Evolutionary conservation across 805 yeast genomes (phyloP).

Genomic region (Pichia insulana): DNA sequence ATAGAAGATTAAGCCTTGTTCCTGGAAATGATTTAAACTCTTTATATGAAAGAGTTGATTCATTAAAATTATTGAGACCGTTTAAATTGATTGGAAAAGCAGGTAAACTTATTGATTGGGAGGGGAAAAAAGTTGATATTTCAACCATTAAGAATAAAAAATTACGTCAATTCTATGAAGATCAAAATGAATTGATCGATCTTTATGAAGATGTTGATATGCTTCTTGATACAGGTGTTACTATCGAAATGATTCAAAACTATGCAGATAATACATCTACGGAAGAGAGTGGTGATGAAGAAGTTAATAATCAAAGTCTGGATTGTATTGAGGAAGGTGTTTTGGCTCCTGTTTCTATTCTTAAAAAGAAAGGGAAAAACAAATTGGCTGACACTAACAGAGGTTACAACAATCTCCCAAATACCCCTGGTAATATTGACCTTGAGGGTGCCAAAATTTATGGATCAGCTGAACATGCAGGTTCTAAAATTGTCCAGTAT

Average conservation of each 20-base stretch:
- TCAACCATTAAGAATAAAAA: conserved; percentile 19
- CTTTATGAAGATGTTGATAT: conserved; percentile 53
- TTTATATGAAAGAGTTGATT: conserved; percentile 19
- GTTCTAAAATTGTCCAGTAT: conserved; percentile 31
- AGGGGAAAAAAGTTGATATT: conserved; percentile 15
- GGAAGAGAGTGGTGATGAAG: conserved; percentile 1
- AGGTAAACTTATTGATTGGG: conserved; percentile 36
- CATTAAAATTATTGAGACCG: conserved; percentile 38
- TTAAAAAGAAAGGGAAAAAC: background rate
- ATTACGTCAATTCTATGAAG: conserved; percentile 38
- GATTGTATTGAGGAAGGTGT: background rate
- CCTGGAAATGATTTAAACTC: conserved; percentile 13
- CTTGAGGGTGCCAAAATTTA: conserved; percentile 48
- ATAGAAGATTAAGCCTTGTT: conserved; percentile 21
- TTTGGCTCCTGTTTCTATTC: background rate
- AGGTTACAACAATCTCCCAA: background rate
- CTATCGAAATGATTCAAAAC: conserved; percentile 51
- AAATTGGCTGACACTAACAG: background rate
- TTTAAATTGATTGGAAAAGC: conserved; percentile 37
- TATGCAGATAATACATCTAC: conserved; percentile 34
- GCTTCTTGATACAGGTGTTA: conserved; percentile 63
- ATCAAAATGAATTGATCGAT: conserved; percentile 53
- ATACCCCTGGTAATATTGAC: conserved; percentile 53
- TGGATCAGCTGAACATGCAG: conserved; percentile 38
- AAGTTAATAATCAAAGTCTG: conserved; percentile 1